Conservation (phyloP, 495 filamentous ascomycete genomes). For the Elaphomyces granulatus region DNA sequence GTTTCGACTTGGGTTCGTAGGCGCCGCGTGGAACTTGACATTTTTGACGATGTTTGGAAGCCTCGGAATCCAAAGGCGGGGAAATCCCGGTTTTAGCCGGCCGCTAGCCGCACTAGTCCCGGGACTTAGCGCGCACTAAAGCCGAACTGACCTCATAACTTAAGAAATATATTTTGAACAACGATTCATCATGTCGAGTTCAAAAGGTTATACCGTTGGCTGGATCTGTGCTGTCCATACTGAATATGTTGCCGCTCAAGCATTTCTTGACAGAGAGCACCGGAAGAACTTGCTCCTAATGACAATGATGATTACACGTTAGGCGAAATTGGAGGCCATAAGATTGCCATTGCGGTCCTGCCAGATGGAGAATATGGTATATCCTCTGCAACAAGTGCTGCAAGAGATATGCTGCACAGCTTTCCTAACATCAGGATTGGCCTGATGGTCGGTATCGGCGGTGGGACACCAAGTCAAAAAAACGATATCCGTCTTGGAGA, state of each 20-base stretch:
- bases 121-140: too few relatives aligned
- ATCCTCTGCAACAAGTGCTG: constrained; percentile 23
- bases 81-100: too few relatives aligned
- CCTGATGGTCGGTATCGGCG: constrained; percentile 31
- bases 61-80: too few relatives aligned
- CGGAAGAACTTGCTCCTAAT: constrained; percentile 9
- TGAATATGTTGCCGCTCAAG: constrained; percentile 29
- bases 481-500: constrained; percentile 28
- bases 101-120: too few relatives aligned
- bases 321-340: constrained; percentile 29
- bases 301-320: constrained; percentile 27
- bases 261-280: constrained; percentile 35
- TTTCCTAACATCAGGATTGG: constrained; percentile 28
- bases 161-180: too few relatives aligned
- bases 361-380: constrained; percentile 26
- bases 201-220: constrained; percentile 32
- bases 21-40: too few relatives aligned
- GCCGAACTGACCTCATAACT: too few relatives aligned
- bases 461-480: constrained; percentile 19
- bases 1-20: too few relatives aligned
- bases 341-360: constrained; percentile 30
- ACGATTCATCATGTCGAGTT: too few relatives aligned
- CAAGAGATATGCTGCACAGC: constrained; percentile 24
- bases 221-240: constrained; percentile 34
- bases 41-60: too few relatives aligned